Percentiles rank a stretch among this genome's conserved stretches.
Conservation (phyloP, 352 stramenopile genomes). For the Phytophthora sojae region DNA sequence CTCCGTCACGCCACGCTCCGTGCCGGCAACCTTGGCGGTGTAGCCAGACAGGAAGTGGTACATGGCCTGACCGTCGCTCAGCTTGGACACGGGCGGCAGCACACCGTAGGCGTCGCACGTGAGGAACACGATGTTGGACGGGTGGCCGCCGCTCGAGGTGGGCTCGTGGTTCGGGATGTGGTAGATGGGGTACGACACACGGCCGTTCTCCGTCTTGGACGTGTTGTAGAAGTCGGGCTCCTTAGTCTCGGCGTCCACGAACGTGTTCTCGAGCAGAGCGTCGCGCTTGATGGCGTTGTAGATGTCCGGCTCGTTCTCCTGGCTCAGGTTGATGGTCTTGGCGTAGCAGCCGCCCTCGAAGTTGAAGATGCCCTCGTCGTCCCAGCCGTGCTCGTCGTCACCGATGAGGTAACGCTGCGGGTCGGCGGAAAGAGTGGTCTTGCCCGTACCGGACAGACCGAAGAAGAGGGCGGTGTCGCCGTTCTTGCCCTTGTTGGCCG, state of each 20-base stretch:
- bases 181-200: slow-evolving; percentile 99
- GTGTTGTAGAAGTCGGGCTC: slow-evolving; percentile 96
- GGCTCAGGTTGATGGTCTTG: slow-evolving; percentile 98
- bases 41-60: slow-evolving; percentile 99
- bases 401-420: slow-evolving; percentile 85
- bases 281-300: slow-evolving; percentile 97
- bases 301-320: slow-evolving; percentile 98
- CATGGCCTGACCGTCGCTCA: slow-evolving; percentile 95
- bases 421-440: slow-evolving; percentile 94
- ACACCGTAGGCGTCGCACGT: slow-evolving; percentile 99
- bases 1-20: slow-evolving; percentile 97
- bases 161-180: slow-evolving; percentile 97
- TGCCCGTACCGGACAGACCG: slow-evolving; percentile 92
- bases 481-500: slow-evolving; percentile 84
- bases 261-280: slow-evolving; percentile 98
- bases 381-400: slow-evolving; percentile 97
- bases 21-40: slow-evolving; percentile 98
- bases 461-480: slow-evolving; percentile 93
- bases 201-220: slow-evolving; percentile 98
- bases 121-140: slow-evolving; percentile 98
- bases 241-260: slow-evolving; percentile 74
- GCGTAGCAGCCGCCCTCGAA: slow-evolving; percentile 99
- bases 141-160: slow-evolving; percentile 92
- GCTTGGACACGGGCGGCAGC: slow-evolving; percentile 95
- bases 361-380: slow-evolving; percentile 98